A percentile compares a stretch with the other conserved stretches of the same genome.
phyloP scores from a whole-genome alignment of 108 stramenopile species.

The Skeletonema potamos region DNA sequence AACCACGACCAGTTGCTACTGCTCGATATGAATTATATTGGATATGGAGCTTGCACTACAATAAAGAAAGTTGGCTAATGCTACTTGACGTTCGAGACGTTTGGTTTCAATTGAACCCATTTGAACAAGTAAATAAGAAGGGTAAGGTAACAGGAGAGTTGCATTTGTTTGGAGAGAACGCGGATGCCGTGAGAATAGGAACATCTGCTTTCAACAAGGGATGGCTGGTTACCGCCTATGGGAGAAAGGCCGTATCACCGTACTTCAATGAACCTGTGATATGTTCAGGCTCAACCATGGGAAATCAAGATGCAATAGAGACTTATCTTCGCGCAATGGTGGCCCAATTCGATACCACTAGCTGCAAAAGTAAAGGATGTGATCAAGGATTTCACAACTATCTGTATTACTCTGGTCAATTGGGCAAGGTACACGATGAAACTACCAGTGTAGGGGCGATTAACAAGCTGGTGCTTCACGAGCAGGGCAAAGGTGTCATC shows the following conservation, averaged over 20 bases:
- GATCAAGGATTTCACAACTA: conserved; percentile 91
- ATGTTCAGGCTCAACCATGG: conserved; percentile 82
- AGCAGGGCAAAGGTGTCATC: conserved; percentile 82
- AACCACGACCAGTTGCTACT: conserved; percentile 77
- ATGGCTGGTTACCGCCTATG: conserved; percentile 64
- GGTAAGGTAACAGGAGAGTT: conserved; percentile 54
- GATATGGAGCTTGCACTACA: conserved; percentile 79
- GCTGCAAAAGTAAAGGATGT: conserved; percentile 70
- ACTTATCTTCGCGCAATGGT: conserved; percentile 80
- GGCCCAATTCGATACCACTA: conserved; percentile 74
- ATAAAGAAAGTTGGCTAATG: conserved; percentile 73
- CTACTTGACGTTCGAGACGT: conserved; percentile 80
- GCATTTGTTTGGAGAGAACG: conserved; percentile 83
- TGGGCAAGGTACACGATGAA: conserved; percentile 16
- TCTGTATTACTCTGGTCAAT: conserved; percentile 67
- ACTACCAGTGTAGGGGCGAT: conserved; percentile 48
- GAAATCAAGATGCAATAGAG: conserved; percentile 80
- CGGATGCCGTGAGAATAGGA: conserved; percentile 68
- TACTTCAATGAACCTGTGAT: conserved; percentile 70
- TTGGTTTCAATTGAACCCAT: conserved; percentile 79
- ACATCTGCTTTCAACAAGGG: conserved; percentile 63
- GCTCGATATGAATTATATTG: conserved; percentile 88
- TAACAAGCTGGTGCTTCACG: conserved; percentile 60
- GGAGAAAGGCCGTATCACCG: conserved; percentile 38
- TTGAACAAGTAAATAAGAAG: conserved; percentile 22